Conservation (phyloP, 1,284 basidiomycete species). For the Mycena citricolor region DNA sequence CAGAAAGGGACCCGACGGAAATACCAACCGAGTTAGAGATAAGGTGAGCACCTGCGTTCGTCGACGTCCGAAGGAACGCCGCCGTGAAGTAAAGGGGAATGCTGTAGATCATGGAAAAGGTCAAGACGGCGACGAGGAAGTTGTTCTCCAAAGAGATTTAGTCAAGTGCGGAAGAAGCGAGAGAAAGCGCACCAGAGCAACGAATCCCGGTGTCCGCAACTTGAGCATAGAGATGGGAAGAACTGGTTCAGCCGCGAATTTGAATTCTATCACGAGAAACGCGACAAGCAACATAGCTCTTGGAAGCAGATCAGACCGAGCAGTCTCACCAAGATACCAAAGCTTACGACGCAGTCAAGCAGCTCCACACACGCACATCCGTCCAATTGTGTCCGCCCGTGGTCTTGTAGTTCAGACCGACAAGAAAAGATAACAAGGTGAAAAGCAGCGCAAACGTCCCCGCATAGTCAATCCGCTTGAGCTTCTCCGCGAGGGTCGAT, state of each 20-base stretch:
- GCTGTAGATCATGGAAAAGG: slow-evolving; percentile 18
- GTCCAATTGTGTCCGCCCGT: slow-evolving; percentile 14
- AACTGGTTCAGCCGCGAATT: slow-evolving; percentile 20
- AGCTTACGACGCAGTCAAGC: slow-evolving; percentile 4
- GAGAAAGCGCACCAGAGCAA: slow-evolving; percentile 10
- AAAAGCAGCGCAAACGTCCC: slow-evolving; percentile 12
- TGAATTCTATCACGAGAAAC: slow-evolving; percentile 18
- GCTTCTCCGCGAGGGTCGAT: slow-evolving; percentile 9
- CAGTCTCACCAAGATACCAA: too few species aligned
- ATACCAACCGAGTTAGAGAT: slow-evolving; percentile 20
- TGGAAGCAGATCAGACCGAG: not conserved
- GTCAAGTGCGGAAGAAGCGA: not conserved
- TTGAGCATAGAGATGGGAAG: slow-evolving; percentile 19
- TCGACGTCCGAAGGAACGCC: slow-evolving; percentile 18
- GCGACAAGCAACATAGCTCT: slow-evolving; percentile 5
- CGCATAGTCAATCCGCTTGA: slow-evolving; percentile 22
- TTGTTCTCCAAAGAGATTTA: slow-evolving; percentile 5
- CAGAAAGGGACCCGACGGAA: slow-evolving; percentile 20
- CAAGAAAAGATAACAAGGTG: slow-evolving; percentile 13
- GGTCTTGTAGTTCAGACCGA: slow-evolving; percentile 20
- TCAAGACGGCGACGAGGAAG: slow-evolving; percentile 14
- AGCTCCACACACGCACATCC: slow-evolving; percentile 14
- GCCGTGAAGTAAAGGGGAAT: slow-evolving; percentile 19
- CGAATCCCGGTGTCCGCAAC: slow-evolving; percentile 22
- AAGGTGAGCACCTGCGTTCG: slow-evolving; percentile 22